Percentiles rank a stretch among this genome's conserved stretches.
Evolutionary conservation across 768 basidiomycete species (phyloP).

Genomic region (Leccinum disarticulatum): DNA sequence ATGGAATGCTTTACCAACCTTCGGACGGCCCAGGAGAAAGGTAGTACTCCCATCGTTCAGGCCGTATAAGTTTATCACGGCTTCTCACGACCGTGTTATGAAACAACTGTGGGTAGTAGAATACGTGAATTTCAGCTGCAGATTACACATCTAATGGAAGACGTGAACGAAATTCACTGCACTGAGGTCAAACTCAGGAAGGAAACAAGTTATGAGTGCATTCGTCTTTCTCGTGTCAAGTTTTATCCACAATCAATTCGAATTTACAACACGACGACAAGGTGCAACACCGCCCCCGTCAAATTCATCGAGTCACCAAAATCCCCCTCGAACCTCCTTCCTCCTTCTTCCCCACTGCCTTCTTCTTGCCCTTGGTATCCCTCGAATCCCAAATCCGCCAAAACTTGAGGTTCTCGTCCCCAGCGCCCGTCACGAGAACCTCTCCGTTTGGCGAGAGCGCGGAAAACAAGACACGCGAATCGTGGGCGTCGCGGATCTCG

Average conservation of each 20-base stretch:
- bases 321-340: conserved; percentile 36
- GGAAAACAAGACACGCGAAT: conserved; percentile 85
- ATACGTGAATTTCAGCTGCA: not conserved
- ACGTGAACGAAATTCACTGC: too few relatives aligned
- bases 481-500: conserved; percentile 88
- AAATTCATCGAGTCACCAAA: conserved; percentile 35
- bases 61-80: conserved; percentile 8
- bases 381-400: conserved; percentile 83
- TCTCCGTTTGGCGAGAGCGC: conserved; percentile 87
- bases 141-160: too few relatives aligned
- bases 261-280: not conserved
- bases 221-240: too few relatives aligned
- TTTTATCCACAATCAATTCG: not conserved
- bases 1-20: conserved; percentile 35
- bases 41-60: conserved; percentile 58
- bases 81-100: too few relatives aligned
- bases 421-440: conserved; percentile 87
- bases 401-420: conserved; percentile 96
- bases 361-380: conserved; percentile 35
- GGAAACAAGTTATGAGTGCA: too few relatives aligned
- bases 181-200: too few relatives aligned
- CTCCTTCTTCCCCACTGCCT: conserved; percentile 32
- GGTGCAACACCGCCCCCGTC: not conserved
- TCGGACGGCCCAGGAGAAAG: conserved; percentile 74
- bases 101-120: not conserved